Percentiles rank a stretch among this genome's conserved stretches.
Evolutionary conservation across 495 filamentous ascomycete species (phyloP).

Genomic region (Penicillium pancosmium): DNA sequence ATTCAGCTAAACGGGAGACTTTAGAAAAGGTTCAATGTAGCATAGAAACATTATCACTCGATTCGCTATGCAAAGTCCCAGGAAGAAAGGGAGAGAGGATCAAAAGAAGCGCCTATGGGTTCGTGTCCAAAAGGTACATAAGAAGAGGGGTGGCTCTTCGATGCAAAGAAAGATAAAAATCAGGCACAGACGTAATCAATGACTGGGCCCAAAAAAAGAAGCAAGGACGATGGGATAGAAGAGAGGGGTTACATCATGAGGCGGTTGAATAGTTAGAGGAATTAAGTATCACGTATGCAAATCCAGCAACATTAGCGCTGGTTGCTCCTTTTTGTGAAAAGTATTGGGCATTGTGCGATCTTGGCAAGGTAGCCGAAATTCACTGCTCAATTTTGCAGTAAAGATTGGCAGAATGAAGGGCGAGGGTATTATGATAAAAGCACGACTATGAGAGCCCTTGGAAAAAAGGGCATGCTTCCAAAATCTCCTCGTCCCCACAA

Average conservation of each 20-base stretch:
- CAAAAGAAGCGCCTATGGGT: not conserved
- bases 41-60: constrained; percentile 2
- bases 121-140: not conserved
- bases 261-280: not conserved
- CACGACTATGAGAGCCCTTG: constrained; percentile 30
- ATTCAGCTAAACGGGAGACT: not conserved
- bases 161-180: constrained; percentile 1
- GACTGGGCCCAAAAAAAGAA: not conserved
- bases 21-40: not conserved
- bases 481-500: constrained; percentile 80
- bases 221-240: not conserved
- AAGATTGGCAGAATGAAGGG: not conserved
- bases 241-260: not conserved
- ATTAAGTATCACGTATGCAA: constrained; percentile 1
- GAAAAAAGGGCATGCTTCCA: constrained; percentile 82
- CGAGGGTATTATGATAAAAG: not conserved
- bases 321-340: constrained; percentile 6
- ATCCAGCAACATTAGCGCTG: not conserved
- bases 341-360: not conserved
- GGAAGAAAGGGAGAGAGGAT: not conserved
- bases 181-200: not conserved
- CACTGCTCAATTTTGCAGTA: not conserved
- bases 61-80: constrained; percentile 10
- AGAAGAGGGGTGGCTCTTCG: not conserved
- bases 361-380: not conserved